Evolutionary conservation across 208 protist species (phyloP).

Genomic region (Vickermania ingenoplastis): DNA sequence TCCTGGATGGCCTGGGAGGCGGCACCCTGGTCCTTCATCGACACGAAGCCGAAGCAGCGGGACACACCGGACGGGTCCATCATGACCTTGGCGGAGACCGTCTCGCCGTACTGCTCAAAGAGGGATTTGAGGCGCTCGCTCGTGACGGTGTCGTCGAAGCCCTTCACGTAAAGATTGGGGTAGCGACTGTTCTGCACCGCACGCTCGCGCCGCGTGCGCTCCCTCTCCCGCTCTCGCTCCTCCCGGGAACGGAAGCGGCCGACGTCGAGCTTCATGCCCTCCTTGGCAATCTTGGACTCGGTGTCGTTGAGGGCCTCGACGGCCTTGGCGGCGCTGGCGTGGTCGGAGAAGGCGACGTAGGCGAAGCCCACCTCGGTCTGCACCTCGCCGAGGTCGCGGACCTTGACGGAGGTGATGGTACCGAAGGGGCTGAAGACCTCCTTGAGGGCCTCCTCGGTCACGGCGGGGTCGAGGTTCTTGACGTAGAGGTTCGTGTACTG

Average conservation of each 20-base stretch:
- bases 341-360: constrained; percentile 95
- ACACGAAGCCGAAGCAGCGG: constrained; percentile 98
- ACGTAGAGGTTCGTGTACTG: constrained; percentile 99
- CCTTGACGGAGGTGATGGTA: constrained; percentile 94
- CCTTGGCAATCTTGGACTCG: constrained; percentile 63
- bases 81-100: constrained; percentile 96
- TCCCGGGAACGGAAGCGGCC: constrained; percentile 94
- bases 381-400: constrained; percentile 89
- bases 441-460: constrained; percentile 92
- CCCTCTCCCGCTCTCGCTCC: constrained; percentile 88
- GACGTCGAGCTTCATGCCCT: constrained; percentile 90
- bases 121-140: constrained; percentile 92
- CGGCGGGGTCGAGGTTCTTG: constrained; percentile 96
- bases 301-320: constrained; percentile 73
- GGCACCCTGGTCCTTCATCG: constrained; percentile 92
- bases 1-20: constrained; percentile 93
- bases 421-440: constrained; percentile 93
- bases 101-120: constrained; percentile 95
- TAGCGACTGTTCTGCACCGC: constrained; percentile 90
- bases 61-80: constrained; percentile 84
- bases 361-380: constrained; percentile 88
- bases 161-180: constrained; percentile 99
- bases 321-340: constrained; percentile 87
- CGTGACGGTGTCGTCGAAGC: constrained; percentile 95
- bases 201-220: constrained; percentile 86